Evolutionary conservation across 2,329 filamentous ascomycete genomes (phyloP), one percentile per base, ranked within the genome.

Genomic region (Didymella keratinophila): DNA sequence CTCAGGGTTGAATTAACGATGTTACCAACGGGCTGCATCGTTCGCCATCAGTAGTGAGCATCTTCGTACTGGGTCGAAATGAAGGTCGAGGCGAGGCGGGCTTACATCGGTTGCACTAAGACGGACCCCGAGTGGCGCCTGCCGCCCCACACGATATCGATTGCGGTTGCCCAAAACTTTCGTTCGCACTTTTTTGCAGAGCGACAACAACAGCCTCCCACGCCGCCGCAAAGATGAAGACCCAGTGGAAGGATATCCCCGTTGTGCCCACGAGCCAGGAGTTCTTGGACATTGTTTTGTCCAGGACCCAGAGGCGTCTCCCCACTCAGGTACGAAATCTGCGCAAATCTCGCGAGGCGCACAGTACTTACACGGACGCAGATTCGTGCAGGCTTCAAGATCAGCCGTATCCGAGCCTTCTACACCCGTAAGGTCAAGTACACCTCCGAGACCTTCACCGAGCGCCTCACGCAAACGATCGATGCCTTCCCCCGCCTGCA

Each of bases 271-370:
- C 91, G 72, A 89, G 89, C 78, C 90, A 96, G 83, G 95, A 99
- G 81, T 98, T 99, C 75, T 85, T 99, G 71, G 95, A 99, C 80
- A 97, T 99, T 77, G 93, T 98, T 66, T 86, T 99, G 72, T 96
- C 91, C 74, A 86, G 95, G 60, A 78, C 76, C 4, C 94, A 98
- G 84, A 86, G 94, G 75, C 89, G 94, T 63, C 84, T 99, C 64
- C 95, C 95, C 14, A 99, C 93, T 50, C 93, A 97, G 83, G 98
- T 98, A 76, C 87, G 94, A 71, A 86, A 42, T 10, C 2, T 34
- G 47, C 34, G 56, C 50, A 49, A 48, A 21, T 23, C 34, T 20
- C 25, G 12, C 14, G n/a, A 27, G 39, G 56, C 56, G 56, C 56
- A 55, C 28, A 43, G 27, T 41, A 48, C 51, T 55, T 28, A 52